Evolutionary conservation across 768 basidiomycete genomes (phyloP), one percentile per base, ranked within the genome.

Genomic region (Gymnopilus dilepis): DNA sequence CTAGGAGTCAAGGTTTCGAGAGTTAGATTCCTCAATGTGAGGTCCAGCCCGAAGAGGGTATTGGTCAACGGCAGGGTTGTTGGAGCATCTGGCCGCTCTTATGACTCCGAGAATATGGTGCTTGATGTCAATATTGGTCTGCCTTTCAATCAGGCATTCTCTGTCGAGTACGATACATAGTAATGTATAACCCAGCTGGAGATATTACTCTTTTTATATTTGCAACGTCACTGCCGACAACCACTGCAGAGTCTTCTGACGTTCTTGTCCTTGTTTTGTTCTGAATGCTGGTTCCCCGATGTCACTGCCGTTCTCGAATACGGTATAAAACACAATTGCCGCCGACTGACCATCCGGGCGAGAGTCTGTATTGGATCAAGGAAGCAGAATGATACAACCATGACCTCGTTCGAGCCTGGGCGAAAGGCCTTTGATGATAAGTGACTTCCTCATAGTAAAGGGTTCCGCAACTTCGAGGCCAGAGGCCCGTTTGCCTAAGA

Each of bases 71-170:
- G 73, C 41, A 68, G 67, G 61, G 30, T 47, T 12, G 65, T 77
- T 21, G 57, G 61, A 4, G 42, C 48, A 7, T 60, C 62, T 31
- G 57, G 55, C 4, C 63, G 78, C 21, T 34, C 64, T 28, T 84
- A 78, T 63, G 76, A 87, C 67, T 58, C 59, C 34, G 55, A 24
- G 4, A 75, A 61, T 11, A 75, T 80, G 70, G 82, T 86, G 34
- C 56, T 87, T 62, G 77, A 79, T 41, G 80, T 86, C 7, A 53
- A 65, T 6, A 65, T 86, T 15, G 77, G 73, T 8, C 62, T 74
- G 5, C 72, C 77, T 1, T 77, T 85, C 60, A 72, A 11, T 4
- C 51, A 60, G 38, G 67, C 43, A 11, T 68, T 68, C 19, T 45
- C 54, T 34, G 62, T 70, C 22, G 50, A 51, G 38, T 56, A 42